These are phyloP conservation scores for Penicillium capsulatum DNA, from an alignment of 2,329 filamentous ascomycete species.

Conservation along the genomic window DNA sequence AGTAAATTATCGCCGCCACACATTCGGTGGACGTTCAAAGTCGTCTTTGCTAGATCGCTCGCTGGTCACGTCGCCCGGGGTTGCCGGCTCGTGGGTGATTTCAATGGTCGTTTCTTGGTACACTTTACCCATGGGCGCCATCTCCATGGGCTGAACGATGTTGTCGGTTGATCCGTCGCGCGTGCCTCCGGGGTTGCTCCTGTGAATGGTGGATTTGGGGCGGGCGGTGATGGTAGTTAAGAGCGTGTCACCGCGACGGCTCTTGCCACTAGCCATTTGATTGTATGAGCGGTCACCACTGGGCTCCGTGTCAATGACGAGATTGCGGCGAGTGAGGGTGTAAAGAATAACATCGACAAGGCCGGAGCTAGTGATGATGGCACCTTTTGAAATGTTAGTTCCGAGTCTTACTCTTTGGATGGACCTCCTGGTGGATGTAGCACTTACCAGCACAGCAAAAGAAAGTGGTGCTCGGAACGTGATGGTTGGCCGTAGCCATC, in stretches of 20 bases:
- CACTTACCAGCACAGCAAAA: conserved; percentile 47
- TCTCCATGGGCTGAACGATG: conserved; percentile 38
- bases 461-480: conserved; percentile 37
- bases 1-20: conserved; percentile 25
- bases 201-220: conserved; percentile 16
- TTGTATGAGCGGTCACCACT: conserved; percentile 36
- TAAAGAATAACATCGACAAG: conserved; percentile 58
- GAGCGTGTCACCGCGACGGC: conserved; percentile 29
- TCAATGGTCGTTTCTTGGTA: conserved; percentile 45
- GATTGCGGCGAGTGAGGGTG: conserved; percentile 53
- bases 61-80: conserved; percentile 22
- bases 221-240: conserved; percentile 31
- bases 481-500: conserved; percentile 39
- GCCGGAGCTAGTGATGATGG: conserved; percentile 56
- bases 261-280: conserved; percentile 28
- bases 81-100: conserved; percentile 38
- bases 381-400: conserved; percentile 26
- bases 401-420: background rate
- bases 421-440: too few species aligned
- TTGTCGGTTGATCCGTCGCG: conserved; percentile 47
- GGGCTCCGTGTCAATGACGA: conserved; percentile 51
- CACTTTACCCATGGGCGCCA: conserved; percentile 37
- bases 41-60: conserved; percentile 30
- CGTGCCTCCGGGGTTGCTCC: conserved; percentile 19
- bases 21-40: conserved; percentile 7